Conservation (phyloP, 129 eudicot species). For the Apium graveolens region DNA sequence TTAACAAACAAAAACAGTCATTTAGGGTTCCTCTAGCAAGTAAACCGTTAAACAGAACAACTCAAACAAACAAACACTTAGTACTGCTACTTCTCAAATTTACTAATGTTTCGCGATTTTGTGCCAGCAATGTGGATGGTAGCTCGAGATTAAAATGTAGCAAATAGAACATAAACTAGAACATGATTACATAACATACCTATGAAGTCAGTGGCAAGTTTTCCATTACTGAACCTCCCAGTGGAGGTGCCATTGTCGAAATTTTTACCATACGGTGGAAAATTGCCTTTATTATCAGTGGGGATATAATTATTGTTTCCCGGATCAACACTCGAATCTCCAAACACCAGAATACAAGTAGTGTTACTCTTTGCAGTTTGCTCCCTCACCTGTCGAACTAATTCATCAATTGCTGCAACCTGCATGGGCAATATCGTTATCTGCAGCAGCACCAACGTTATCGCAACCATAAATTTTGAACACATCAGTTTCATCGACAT, state of each 20-base stretch:
- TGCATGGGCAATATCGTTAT: neutral
- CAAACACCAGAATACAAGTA: constrained; percentile 51
- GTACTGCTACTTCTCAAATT: neutral
- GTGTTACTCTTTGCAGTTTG: constrained; percentile 32
- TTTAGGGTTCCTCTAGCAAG: no score
- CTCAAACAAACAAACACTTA: neutral
- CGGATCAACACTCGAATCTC: constrained; percentile 75
- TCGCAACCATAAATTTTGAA: constrained; percentile 2
- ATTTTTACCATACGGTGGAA: constrained; percentile 63
- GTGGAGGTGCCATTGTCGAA: constrained; percentile 36
- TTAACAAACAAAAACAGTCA: neutral
- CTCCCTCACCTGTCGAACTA: constrained; percentile 18
- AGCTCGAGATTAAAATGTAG: neutral
- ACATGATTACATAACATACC: constrained; percentile 25
- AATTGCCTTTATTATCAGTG: constrained; percentile 44
- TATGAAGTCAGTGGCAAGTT: constrained; percentile 58
- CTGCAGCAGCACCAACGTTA: constrained; percentile 8
- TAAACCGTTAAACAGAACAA: no score
- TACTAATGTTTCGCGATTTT: neutral
- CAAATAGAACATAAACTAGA: no score
- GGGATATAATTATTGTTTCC: constrained; percentile 51
- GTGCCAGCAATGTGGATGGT: neutral
- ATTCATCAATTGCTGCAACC: constrained; percentile 14
- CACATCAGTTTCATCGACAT: neutral
- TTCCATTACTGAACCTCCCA: constrained; percentile 79